phyloP scores from a whole-genome alignment of 2,329 filamentous ascomycete genomes.

The Paracamarosporium sp. region DNA sequence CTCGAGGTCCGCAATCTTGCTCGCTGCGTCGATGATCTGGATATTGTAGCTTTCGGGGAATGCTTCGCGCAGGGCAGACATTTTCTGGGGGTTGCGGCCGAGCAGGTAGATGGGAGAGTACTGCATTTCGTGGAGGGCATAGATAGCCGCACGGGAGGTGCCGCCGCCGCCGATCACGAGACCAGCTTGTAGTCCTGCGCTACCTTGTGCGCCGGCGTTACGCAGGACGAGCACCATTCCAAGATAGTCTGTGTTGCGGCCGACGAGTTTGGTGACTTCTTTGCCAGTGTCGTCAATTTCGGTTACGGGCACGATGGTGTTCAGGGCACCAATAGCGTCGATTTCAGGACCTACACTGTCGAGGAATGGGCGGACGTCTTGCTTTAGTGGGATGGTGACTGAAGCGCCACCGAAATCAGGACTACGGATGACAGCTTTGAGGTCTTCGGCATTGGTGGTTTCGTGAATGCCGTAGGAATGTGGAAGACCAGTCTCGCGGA shows the following conservation, averaged over 20 bases:
- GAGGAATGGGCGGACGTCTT: slow-evolving; percentile 81
- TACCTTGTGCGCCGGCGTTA: slow-evolving; percentile 62
- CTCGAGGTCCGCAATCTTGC: slow-evolving; percentile 54
- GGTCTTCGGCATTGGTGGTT: slow-evolving; percentile 67
- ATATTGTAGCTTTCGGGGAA: slow-evolving; percentile 80
- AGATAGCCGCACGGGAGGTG: slow-evolving; percentile 90
- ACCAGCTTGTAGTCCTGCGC: slow-evolving; percentile 59
- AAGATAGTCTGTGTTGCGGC: slow-evolving; percentile 95
- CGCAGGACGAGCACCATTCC: slow-evolving; percentile 86
- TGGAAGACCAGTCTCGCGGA: slow-evolving; percentile 77
- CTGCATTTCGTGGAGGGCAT: slow-evolving; percentile 81
- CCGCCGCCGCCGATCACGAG: slow-evolving; percentile 92
- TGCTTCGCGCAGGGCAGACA: slow-evolving; percentile 69
- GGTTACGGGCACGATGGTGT: slow-evolving; percentile 78
- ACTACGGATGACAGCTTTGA: slow-evolving; percentile 70
- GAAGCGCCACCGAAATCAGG: slow-evolving; percentile 89
- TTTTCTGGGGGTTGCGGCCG: slow-evolving; percentile 75
- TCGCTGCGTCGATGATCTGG: slow-evolving; percentile 57
- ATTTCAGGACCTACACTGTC: slow-evolving; percentile 83
- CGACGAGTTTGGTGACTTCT: slow-evolving; percentile 64
- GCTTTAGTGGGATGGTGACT: slow-evolving; percentile 93
- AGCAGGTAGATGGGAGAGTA: slow-evolving; percentile 88
- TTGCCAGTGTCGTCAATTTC: slow-evolving; percentile 49
- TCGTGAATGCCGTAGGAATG: slow-evolving; percentile 81
- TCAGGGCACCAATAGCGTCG: slow-evolving; percentile 86